Evolutionary conservation across 352 stramenopile genomes (phyloP).

Genomic region (Pythium volutum): DNA sequence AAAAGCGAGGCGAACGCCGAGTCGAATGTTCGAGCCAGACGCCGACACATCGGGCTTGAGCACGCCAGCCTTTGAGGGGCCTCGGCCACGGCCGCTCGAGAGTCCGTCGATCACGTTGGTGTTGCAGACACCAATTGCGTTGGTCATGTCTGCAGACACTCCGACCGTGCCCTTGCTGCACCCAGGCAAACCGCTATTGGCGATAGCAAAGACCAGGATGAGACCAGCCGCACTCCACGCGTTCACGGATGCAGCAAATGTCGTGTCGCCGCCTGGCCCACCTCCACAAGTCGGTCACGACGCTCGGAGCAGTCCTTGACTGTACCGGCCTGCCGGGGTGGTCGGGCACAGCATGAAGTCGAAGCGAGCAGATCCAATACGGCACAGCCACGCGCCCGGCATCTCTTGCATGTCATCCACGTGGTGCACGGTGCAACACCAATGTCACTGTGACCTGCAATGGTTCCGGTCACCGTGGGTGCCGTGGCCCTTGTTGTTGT

Average conservation of each 20-base stretch:
- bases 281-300: slow-evolving; percentile 34
- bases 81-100: slow-evolving; percentile 19
- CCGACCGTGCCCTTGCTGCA: no score
- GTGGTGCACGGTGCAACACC: slow-evolving; percentile 10
- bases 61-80: slow-evolving; percentile 7
- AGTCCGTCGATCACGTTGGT: slow-evolving; percentile 17
- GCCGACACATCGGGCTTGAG: slow-evolving; percentile 31
- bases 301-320: slow-evolving; percentile 16
- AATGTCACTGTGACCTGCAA: slow-evolving; percentile 7
- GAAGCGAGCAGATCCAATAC: slow-evolving; percentile 25
- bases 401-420: slow-evolving; percentile 14
- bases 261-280: slow-evolving; percentile 13
- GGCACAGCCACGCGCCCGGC: slow-evolving; percentile 6
- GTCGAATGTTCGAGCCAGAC: slow-evolving; percentile 9
- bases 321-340: slow-evolving; percentile 7
- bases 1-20: slow-evolving; percentile 26
- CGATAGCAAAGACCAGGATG: slow-evolving; percentile 28
- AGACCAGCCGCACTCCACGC: slow-evolving; percentile 26
- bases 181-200: slow-evolving; percentile 21
- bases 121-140: slow-evolving; percentile 26
- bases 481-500: slow-evolving; percentile 25
- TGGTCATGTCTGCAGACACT: slow-evolving; percentile 22
- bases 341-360: slow-evolving; percentile 32
- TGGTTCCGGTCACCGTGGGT: slow-evolving; percentile 19
- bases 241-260: slow-evolving; percentile 10